Evolutionary conservation across 176 grass and related monocot genomes (phyloP), one percentile per base, ranked within the genome.

Genomic region (Carex littledalei): DNA sequence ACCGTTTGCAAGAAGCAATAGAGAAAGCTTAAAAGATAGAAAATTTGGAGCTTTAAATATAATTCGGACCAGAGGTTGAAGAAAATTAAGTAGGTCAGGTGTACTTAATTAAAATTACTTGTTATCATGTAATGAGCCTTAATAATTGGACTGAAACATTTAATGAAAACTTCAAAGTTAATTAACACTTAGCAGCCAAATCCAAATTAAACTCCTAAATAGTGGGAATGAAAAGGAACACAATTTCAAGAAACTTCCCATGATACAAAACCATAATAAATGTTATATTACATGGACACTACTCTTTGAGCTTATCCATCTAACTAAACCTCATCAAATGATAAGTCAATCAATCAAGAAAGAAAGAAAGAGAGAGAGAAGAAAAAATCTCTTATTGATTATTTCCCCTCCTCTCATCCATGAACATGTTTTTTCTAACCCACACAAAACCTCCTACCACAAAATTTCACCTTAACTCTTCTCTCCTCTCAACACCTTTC

Each of bases 381-480:
- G 1, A 63, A 45, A 57, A 78, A 17, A 55, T 50, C 39, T 82
- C 58, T 61, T 26, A 12, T 63, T 65, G 7, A 50, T 26, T 65
- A 50, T 26, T 65, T 64, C 4, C 61, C 16, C 8, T 79, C 55
- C 76, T 58, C 76, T 43, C 37, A 81, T 63, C 58, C 15, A 64
- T 65, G 54, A 81, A 82, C 18, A 45, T n/a, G n/a, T 1, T 22
- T 82, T 82, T 64, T 65, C 43, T 65, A 82, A 45, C 56, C 34
- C 34, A 82, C 59, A 78, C 81, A 69, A 83, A 83, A 26, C 34
- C 14, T 32, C 63, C 81, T 67, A 83, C 64, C 60, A 69, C 50
- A 83, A 65, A 82, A 67, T 52, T 29, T 35, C 45, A 83, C 45
- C 63, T 32, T 43, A 52, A 64, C 34, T 66, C 80, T n/a, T 82